phyloP scores from a whole-genome alignment of 176 grass and related monocot genomes.

The Zoysia japonica region DNA sequence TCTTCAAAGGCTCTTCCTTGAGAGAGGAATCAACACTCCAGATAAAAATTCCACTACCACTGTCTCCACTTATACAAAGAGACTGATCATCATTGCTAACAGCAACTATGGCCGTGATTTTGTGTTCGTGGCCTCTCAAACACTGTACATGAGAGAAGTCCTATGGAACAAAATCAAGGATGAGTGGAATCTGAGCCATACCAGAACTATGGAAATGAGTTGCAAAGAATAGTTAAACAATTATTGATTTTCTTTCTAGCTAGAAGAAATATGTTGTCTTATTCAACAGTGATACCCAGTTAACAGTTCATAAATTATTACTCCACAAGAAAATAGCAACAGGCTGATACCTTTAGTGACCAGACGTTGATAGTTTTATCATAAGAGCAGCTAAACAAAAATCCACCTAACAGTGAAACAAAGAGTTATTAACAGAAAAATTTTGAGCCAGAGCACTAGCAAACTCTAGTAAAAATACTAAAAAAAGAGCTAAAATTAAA shows the following conservation, averaged over 20 bases:
- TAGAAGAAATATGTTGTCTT: conserved; percentile 12
- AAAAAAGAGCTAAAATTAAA: background rate
- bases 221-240: background rate
- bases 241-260: conserved; percentile 15
- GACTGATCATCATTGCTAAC: conserved; percentile 47
- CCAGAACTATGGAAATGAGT: background rate
- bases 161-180: conserved; percentile 49
- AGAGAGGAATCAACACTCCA: conserved; percentile 55
- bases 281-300: conserved; percentile 25
- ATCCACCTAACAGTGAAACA: conserved; percentile 56
- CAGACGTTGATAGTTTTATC: conserved; percentile 97
- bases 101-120: conserved; percentile 69
- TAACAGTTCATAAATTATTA: background rate
- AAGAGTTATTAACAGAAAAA: conserved; percentile 22
- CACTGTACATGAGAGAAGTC: conserved; percentile 80
- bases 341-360: conserved; percentile 74
- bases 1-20: conserved; percentile 57
- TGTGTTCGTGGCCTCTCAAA: conserved; percentile 84
- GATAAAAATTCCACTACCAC: conserved; percentile 79
- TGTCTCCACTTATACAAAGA: conserved; percentile 85
- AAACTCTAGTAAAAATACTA: conserved; percentile 22
- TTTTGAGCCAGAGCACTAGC: background rate
- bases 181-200: conserved; percentile 21
- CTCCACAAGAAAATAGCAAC: conserved; percentile 16
- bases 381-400: conserved; percentile 96